phyloP scores from a whole-genome alignment of 352 stramenopile species.

The Globisporangium spinosum region DNA sequence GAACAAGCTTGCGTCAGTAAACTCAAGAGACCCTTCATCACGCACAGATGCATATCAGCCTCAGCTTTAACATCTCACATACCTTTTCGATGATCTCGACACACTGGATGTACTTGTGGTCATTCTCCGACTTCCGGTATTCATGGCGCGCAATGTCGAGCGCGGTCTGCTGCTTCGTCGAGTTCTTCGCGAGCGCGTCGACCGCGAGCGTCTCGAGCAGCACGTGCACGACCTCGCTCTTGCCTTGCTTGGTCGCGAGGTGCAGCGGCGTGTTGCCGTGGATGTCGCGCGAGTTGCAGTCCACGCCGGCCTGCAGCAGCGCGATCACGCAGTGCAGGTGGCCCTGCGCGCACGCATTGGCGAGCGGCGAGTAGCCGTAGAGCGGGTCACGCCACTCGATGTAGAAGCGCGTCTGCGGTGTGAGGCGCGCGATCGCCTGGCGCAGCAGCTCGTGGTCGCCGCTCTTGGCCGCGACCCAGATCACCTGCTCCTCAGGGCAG shows the following conservation, averaged over 20 bases:
- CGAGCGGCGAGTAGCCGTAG: conserved; percentile 62
- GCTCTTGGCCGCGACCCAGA: conserved; percentile 76
- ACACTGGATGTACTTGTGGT: conserved; percentile 54
- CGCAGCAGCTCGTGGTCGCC: conserved; percentile 54
- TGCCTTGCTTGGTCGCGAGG: conserved; percentile 50
- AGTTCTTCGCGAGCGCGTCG: conserved; percentile 53
- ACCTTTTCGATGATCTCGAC: conserved; percentile 83
- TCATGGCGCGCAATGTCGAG: conserved; percentile 67
- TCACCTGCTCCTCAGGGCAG: conserved; percentile 65
- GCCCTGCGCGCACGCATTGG: conserved; percentile 53
- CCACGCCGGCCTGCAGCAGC: conserved; percentile 49
- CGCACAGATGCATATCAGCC: background rate
- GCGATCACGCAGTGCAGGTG: conserved; percentile 57
- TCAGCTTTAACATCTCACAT: background rate
- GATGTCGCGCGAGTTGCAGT: conserved; percentile 54
- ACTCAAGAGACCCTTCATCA: background rate
- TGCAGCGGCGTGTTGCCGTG: conserved; percentile 69
- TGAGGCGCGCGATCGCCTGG: conserved; percentile 44
- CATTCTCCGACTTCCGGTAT: conserved; percentile 37
- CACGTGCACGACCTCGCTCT: conserved; percentile 64
- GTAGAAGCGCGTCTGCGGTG: conserved; percentile 55
- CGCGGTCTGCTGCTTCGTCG: conserved; percentile 50
- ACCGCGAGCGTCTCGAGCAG: conserved; percentile 50
- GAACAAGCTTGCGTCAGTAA: conserved; percentile 1
- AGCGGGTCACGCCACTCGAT: conserved; percentile 68